phyloP scores from a whole-genome alignment of 768 basidiomycete species.

The Lactarius pseudohatsudake region DNA sequence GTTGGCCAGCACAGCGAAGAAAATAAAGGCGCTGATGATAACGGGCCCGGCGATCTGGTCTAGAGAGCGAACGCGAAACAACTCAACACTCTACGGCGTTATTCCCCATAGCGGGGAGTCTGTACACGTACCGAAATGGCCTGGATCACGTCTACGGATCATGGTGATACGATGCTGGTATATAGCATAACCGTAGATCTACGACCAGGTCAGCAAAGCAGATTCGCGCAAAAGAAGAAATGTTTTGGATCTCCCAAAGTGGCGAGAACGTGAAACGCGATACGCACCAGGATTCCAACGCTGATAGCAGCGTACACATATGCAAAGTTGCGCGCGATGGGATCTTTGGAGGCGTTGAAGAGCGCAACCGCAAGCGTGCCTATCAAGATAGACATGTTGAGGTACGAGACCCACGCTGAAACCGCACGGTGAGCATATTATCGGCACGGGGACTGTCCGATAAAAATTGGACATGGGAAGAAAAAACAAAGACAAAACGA shows the following conservation, averaged over 20 bases:
- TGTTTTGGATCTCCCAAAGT: neutral
- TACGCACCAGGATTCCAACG: slow-evolving; percentile 59
- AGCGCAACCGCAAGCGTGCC: slow-evolving; percentile 84
- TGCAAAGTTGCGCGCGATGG: slow-evolving; percentile 72
- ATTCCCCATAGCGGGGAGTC: neutral
- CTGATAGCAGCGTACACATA: slow-evolving; percentile 82
- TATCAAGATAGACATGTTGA: slow-evolving; percentile 81
- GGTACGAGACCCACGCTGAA: slow-evolving; percentile 89
- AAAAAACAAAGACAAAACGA: neutral
- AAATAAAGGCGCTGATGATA: slow-evolving; percentile 76
- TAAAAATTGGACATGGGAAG: neutral
- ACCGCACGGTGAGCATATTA: slow-evolving; percentile 2
- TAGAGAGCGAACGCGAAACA: slow-evolving; percentile 34
- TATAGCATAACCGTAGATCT: slow-evolving; percentile 84
- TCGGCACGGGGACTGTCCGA: neutral
- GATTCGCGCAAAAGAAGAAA: neutral
- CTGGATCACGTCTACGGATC: slow-evolving; percentile 87
- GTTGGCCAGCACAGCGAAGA: slow-evolving; percentile 85
- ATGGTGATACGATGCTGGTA: slow-evolving; percentile 89
- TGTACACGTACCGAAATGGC: slow-evolving; percentile 69
- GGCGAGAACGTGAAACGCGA: too few species aligned
- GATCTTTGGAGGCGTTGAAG: slow-evolving; percentile 78
- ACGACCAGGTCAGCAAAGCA: slow-evolving; percentile 1
- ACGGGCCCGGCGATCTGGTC: slow-evolving; percentile 84
- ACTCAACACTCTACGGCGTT: neutral